These are phyloP conservation scores for Quercus suber DNA, from an alignment of 306 rosid genomes.

Conservation along the genomic window DNA sequence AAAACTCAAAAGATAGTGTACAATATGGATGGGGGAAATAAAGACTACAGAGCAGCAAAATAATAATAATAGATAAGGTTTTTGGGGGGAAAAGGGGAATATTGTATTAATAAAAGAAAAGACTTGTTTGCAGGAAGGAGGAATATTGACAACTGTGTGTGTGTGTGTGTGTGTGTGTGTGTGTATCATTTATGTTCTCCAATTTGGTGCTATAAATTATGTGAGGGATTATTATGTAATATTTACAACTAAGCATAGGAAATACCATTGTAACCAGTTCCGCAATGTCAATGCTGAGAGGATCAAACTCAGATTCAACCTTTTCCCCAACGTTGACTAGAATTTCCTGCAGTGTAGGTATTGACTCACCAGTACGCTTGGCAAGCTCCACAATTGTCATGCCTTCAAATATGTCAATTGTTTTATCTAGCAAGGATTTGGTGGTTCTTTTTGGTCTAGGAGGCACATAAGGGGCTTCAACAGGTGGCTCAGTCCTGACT, in stretches of 20 bases:
- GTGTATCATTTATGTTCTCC: neutral
- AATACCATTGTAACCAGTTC: slow-evolving; percentile 91
- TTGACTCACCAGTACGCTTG: slow-evolving; percentile 66
- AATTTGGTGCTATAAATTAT: neutral
- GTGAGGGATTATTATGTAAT: slow-evolving; percentile 4
- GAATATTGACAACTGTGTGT: neutral
- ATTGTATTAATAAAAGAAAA: neutral
- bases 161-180: too few relatives aligned
- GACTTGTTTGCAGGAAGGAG: too few relatives aligned
- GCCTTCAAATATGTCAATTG: slow-evolving; percentile 86
- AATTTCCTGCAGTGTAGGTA: slow-evolving; percentile 58
- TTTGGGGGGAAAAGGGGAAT: too few relatives aligned
- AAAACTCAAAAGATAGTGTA: slow-evolving; percentile 18
- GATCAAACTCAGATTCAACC: slow-evolving; percentile 77
- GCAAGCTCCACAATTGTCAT: slow-evolving; percentile 83
- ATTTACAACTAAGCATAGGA: slow-evolving; percentile 19
- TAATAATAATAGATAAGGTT: neutral
- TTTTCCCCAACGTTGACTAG: slow-evolving; percentile 81
- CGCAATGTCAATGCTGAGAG: slow-evolving; percentile 64
- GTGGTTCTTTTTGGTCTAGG: slow-evolving; percentile 41
- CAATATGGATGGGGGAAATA: neutral
- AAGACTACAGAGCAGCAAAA: neutral
- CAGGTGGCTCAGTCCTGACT: slow-evolving; percentile 61
- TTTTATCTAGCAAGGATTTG: slow-evolving; percentile 53
- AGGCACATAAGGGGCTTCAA: slow-evolving; percentile 73